phyloP scores from a whole-genome alignment of 768 basidiomycete species.

The Kwoniella botswanensis region DNA sequence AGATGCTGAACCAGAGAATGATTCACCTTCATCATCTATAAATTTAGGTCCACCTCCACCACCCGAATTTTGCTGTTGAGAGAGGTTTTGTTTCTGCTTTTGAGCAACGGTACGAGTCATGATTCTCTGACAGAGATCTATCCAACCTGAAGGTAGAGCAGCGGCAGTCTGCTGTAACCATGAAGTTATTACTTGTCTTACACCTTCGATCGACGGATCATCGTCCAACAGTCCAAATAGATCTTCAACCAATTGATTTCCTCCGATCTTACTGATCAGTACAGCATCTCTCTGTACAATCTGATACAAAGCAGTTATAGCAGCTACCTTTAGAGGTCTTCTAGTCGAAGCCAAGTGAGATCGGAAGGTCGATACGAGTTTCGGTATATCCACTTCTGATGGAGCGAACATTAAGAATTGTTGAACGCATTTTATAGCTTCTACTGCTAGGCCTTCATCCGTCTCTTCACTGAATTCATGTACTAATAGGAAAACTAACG shows the following conservation, averaged over 20 bases:
- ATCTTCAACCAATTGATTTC: constrained; percentile 90
- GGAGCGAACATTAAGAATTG: constrained; percentile 97
- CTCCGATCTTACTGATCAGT: constrained; percentile 88
- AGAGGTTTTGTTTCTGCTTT: constrained; percentile 59
- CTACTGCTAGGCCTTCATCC: constrained; percentile 85
- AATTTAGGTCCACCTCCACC: constrained; percentile 52
- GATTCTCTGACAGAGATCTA: constrained; percentile 94
- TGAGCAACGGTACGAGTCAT: constrained; percentile 92
- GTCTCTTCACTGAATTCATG: constrained; percentile 81
- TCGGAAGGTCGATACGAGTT: constrained; percentile 77
- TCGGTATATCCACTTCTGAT: constrained; percentile 78
- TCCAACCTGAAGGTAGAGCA: constrained; percentile 95
- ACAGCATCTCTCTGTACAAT: constrained; percentile 94
- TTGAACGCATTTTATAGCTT: constrained; percentile 94
- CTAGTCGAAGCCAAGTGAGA: constrained; percentile 78
- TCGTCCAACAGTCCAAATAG: constrained; percentile 94
- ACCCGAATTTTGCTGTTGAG: constrained; percentile 14
- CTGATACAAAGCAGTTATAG: constrained; percentile 94
- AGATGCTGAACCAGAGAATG: constrained; percentile 61
- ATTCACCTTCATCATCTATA: constrained; percentile 92
- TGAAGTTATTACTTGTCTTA: constrained; percentile 85
- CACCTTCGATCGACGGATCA: constrained; percentile 90
- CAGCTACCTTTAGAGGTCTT: constrained; percentile 85
- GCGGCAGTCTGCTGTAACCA: constrained; percentile 96
- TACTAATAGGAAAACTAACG: constrained; percentile 80